phyloP scores from a whole-genome alignment of 2,329 filamentous ascomycete species.

The Claviceps citrina region DNA sequence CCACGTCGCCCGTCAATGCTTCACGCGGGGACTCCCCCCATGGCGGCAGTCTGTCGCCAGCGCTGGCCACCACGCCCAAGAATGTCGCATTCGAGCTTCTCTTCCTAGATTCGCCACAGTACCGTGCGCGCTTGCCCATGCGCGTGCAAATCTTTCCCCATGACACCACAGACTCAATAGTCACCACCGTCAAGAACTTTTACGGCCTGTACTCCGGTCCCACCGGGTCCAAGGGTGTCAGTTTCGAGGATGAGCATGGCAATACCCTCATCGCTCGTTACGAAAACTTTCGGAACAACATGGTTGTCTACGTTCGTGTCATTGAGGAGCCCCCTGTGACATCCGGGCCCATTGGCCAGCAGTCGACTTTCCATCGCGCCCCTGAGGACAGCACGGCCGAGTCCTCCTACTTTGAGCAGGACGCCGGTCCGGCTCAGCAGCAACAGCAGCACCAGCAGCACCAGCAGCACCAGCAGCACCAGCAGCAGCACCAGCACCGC shows the following conservation, averaged over 20 bases:
- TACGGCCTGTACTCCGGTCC: conserved; percentile 80
- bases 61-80: conserved; percentile 41
- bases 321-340: conserved; percentile 43
- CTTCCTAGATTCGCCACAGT: conserved; percentile 50
- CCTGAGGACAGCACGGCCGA: conserved; percentile 26
- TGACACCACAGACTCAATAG: conserved; percentile 93
- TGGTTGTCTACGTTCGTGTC: conserved; percentile 84
- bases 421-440: conserved; percentile 24
- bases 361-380: conserved; percentile 27
- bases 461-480: conserved; percentile 18
- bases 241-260: conserved; percentile 81
- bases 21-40: conserved; percentile 21
- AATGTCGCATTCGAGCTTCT: conserved; percentile 68
- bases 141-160: conserved; percentile 84
- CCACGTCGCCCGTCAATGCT: conserved; percentile 29
- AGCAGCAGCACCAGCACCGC: conserved; percentile 28
- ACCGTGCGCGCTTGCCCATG: conserved; percentile 65
- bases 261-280: conserved; percentile 89
- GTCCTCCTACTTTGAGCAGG: conserved; percentile 41
- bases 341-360: conserved; percentile 35
- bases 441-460: conserved; percentile 19
- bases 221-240: conserved; percentile 61
- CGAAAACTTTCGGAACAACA: conserved; percentile 86
- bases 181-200: conserved; percentile 97
- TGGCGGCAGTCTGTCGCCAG: conserved; percentile 31